phyloP scores from a whole-genome alignment of 1,284 basidiomycete species.

The Bondarzewia mesenterica region DNA sequence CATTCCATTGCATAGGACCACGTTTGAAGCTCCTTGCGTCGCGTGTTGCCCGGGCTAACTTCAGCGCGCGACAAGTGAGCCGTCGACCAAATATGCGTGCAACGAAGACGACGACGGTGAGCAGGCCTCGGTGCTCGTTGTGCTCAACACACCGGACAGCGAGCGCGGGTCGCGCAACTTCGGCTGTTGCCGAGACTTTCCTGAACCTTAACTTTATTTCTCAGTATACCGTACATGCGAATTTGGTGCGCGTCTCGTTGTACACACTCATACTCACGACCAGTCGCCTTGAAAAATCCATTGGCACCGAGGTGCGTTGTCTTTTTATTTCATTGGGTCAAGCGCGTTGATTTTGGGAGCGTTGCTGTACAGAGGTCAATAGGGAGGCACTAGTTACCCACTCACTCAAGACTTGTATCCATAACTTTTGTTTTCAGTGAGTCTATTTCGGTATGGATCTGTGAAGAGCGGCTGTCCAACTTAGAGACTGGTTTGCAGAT shows the following conservation, averaged over 20 bases:
- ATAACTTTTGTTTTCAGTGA: constrained; percentile 8
- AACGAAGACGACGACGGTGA: constrained; percentile 4
- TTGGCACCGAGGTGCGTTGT: constrained; percentile 53
- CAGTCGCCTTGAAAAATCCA: constrained; percentile 81
- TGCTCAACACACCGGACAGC: constrained; percentile 2
- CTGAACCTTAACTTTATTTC: constrained; percentile 12
- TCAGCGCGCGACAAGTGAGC: not conserved
- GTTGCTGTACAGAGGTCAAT: constrained; percentile 62
- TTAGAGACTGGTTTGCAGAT: constrained; percentile 8
- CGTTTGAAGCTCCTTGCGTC: not conserved
- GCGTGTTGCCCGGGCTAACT: not conserved
- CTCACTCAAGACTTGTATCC: constrained; percentile 12
- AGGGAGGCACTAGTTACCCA: constrained; percentile 60
- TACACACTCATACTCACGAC: constrained; percentile 5
- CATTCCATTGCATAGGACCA: constrained; percentile 42
- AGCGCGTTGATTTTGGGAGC: constrained; percentile 3
- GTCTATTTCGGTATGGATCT: not conserved
- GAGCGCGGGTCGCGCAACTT: not conserved
- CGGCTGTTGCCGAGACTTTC: not conserved
- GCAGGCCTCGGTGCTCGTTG: constrained; percentile 2
- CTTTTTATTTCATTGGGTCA: not conserved
- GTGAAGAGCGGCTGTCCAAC: not conserved
- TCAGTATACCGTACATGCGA: not conserved
- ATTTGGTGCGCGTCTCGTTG: not conserved
- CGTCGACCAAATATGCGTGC: too few species aligned